A percentile compares a stretch with the other conserved stretches of the same genome.
Evolutionary conservation across 2,329 filamentous ascomycete genomes (phyloP).

Genomic region (Drechslerella coelobrocha): DNA sequence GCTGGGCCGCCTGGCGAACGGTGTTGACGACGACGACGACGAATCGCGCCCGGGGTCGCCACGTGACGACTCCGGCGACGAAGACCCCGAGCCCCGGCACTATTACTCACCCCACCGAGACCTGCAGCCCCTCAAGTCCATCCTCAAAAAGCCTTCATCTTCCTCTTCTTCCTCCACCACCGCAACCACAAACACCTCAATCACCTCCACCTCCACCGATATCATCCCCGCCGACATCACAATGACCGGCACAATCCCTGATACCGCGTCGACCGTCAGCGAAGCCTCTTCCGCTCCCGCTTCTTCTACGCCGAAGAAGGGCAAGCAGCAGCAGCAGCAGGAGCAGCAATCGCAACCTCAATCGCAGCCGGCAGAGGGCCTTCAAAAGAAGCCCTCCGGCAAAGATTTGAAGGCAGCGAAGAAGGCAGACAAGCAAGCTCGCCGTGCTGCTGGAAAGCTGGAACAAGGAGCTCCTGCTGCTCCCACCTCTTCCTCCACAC

Average conservation of each 20-base stretch:
- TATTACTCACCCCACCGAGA: neutral
- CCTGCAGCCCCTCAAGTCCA: neutral
- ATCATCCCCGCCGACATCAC: conserved; percentile 6
- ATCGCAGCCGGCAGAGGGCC: conserved; percentile 54
- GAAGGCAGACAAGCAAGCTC: conserved; percentile 89
- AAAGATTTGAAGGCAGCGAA: conserved; percentile 87
- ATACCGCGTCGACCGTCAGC: conserved; percentile 6
- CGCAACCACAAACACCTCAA: neutral
- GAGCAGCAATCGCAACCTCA: neutral
- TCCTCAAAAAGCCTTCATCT: neutral
- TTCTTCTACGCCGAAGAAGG: conserved; percentile 18
- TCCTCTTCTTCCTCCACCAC: neutral
- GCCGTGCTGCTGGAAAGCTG: conserved; percentile 74
- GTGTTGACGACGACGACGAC: neutral
- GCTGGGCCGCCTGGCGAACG: neutral
- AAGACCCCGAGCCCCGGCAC: neutral
- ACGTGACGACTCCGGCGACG: neutral
- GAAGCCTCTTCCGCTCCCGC: conserved; percentile 10
- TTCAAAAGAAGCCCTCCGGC: conserved; percentile 67
- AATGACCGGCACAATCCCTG: conserved; percentile 15
- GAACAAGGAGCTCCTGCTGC: conserved; percentile 62
- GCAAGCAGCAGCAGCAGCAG: conserved; percentile 50
- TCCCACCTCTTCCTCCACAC: conserved; percentile 52
- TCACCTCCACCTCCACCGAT: neutral
- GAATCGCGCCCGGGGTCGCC: neutral